phyloP scores from a whole-genome alignment of 805 yeast species.

The Citeromyces matritensis region DNA sequence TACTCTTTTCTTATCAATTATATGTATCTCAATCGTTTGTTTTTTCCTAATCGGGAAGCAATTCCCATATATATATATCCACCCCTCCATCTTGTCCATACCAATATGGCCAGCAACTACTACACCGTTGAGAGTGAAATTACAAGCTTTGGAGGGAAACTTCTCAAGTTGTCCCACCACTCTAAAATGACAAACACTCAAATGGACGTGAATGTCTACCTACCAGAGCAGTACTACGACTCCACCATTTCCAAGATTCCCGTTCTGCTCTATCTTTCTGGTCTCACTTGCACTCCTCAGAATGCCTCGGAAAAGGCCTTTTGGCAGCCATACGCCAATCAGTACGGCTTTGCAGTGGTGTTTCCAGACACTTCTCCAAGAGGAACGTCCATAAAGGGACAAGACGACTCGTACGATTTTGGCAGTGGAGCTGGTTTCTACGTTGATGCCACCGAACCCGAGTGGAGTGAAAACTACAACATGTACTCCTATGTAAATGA shows the following conservation, averaged over 20 bases:
- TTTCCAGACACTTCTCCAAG: conserved; percentile 97
- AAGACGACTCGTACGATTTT: conserved; percentile 59
- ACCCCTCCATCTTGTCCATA: too few relatives aligned
- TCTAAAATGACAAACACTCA: conserved; percentile 48
- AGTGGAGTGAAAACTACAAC: conserved; percentile 59
- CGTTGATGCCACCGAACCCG: conserved; percentile 64
- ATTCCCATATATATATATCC: too few relatives aligned
- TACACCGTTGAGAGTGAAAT: conserved; percentile 34
- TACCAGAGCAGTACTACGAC: conserved; percentile 44
- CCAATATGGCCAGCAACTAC: neutral
- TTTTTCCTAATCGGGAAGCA: too few relatives aligned
- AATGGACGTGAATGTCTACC: conserved; percentile 75
- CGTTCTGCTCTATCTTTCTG: conserved; percentile 67
- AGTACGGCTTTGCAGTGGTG: conserved; percentile 75
- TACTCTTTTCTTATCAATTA: too few relatives aligned
- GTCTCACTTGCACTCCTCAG: conserved; percentile 86
- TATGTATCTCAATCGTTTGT: too few relatives aligned
- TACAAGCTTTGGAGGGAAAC: conserved; percentile 56
- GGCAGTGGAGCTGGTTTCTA: conserved; percentile 96
- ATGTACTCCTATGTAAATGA: conserved; percentile 76
- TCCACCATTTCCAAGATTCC: conserved; percentile 33
- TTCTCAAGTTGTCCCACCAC: conserved; percentile 61
- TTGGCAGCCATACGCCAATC: conserved; percentile 65
- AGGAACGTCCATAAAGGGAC: conserved; percentile 66
- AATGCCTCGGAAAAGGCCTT: conserved; percentile 91